Percentiles rank a stretch among this genome's conserved stretches.
Conservation (phyloP, 176 grass and related monocot species). For the Aegilops speltoides region DNA sequence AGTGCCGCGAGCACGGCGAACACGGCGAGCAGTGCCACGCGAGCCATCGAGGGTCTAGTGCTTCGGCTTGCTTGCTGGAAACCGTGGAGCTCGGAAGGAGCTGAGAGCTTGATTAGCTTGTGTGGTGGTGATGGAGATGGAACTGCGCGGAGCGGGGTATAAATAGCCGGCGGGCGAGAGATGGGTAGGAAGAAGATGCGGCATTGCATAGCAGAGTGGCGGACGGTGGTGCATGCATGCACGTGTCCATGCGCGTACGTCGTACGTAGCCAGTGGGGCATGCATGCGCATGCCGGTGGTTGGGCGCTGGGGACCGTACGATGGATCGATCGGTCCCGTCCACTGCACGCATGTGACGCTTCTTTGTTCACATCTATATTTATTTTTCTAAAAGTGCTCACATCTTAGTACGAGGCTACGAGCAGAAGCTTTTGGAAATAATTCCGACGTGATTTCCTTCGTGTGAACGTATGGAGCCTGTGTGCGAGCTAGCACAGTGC, state of each 20-base stretch:
- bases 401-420: too few species aligned
- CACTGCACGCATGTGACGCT: slow-evolving; percentile 5
- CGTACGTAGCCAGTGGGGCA: not conserved
- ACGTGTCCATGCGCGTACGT: not conserved
- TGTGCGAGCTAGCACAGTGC: not conserved
- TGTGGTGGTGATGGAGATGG: not conserved
- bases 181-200: not conserved
- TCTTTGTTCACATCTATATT: not conserved
- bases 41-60: not conserved
- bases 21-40: not conserved
- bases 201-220: not conserved
- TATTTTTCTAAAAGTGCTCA: not conserved
- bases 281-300: not conserved
- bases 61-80: not conserved
- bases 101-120: not conserved
- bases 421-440: not conserved
- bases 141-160: not conserved
- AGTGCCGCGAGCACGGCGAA: slow-evolving; percentile 12
- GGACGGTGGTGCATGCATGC: not conserved
- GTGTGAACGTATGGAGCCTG: not conserved
- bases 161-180: not conserved
- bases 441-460: not conserved
- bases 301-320: not conserved
- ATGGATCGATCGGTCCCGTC: too few species aligned
- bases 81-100: not conserved